Evolutionary conservation across 768 basidiomycete species (phyloP).

Genomic region (Pisolithus marmoratus): DNA sequence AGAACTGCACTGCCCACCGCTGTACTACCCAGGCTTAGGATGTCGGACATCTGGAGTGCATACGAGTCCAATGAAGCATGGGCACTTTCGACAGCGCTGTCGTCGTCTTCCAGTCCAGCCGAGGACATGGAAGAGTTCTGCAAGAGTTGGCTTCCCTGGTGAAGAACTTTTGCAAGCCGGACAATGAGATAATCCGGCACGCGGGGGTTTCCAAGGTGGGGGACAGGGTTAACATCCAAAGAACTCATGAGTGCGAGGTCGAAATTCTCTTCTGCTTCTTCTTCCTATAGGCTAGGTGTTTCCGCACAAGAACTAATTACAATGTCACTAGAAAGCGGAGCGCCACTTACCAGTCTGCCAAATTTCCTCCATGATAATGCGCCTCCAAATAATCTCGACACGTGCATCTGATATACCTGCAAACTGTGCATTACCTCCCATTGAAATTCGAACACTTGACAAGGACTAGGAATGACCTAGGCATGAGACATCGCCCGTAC

Average conservation of each 20-base stretch:
- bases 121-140: slow-evolving; percentile 16
- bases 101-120: slow-evolving; percentile 10
- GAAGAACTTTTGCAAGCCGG: slow-evolving; percentile 64
- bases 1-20: slow-evolving; percentile 50
- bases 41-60: slow-evolving; percentile 33
- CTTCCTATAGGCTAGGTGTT: slow-evolving; percentile 52
- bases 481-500: slow-evolving; percentile 44
- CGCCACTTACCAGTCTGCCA: slow-evolving; percentile 73
- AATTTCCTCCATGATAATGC: slow-evolving; percentile 72
- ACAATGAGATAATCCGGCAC: slow-evolving; percentile 68
- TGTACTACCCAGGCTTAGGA: slow-evolving; percentile 53
- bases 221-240: slow-evolving; percentile 75
- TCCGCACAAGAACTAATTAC: slow-evolving; percentile 49
- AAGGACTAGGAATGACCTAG: slow-evolving; percentile 44
- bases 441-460: not conserved
- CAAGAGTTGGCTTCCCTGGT: slow-evolving; percentile 66
- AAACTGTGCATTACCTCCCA: not conserved
- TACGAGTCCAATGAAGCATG: slow-evolving; percentile 10
- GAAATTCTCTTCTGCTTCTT: slow-evolving; percentile 79
- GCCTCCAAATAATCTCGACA: slow-evolving; percentile 80
- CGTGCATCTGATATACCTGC: slow-evolving; percentile 56
- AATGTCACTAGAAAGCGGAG: not conserved
- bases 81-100: slow-evolving; percentile 2
- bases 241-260: slow-evolving; percentile 75
- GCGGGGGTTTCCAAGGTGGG: slow-evolving; percentile 61